Conservation (phyloP, 805 yeast genomes). For the Priceomyces castillae region DNA sequence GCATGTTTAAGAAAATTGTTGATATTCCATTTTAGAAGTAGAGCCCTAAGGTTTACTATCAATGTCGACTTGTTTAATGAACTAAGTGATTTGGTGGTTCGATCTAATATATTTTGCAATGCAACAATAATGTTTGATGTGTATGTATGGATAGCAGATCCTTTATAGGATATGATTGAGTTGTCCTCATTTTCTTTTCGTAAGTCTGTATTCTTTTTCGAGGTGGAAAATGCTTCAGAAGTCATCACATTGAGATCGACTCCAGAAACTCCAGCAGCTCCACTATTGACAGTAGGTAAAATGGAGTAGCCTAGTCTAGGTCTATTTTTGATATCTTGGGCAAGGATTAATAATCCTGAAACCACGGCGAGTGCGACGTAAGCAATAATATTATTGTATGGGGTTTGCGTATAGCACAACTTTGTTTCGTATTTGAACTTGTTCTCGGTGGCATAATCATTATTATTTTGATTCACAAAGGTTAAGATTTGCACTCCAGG, state of each 20-base stretch:
- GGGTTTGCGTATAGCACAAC: conserved; percentile 46
- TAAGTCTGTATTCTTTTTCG: too few species aligned
- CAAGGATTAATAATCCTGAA: conserved; percentile 26
- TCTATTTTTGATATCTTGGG: conserved; percentile 29
- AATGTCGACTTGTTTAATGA: too few species aligned
- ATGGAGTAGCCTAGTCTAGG: conserved; percentile 25
- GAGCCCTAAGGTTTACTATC: too few species aligned
- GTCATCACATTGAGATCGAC: too few species aligned
- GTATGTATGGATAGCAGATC: too few species aligned
- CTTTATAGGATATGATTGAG: too few species aligned
- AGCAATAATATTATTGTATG: conserved; percentile 39
- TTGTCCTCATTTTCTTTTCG: too few species aligned
- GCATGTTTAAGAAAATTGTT: conserved; percentile 19
- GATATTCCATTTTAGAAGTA: conserved; percentile 17
- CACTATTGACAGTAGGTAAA: conserved; percentile 17
- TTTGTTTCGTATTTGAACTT: conserved; percentile 33
- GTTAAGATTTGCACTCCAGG: conserved; percentile 44
- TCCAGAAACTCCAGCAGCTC: background rate
- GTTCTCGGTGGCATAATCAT: conserved; percentile 17
- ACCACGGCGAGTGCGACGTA: conserved; percentile 37
- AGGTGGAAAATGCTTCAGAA: too few species aligned
- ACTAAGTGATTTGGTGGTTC: too few species aligned
- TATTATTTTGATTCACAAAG: conserved; percentile 12
- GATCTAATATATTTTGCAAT: too few species aligned
- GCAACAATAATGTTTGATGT: too few species aligned